Evolutionary conservation across 345 rosid species (phyloP).

Genomic region (Luvunga scandens): DNA sequence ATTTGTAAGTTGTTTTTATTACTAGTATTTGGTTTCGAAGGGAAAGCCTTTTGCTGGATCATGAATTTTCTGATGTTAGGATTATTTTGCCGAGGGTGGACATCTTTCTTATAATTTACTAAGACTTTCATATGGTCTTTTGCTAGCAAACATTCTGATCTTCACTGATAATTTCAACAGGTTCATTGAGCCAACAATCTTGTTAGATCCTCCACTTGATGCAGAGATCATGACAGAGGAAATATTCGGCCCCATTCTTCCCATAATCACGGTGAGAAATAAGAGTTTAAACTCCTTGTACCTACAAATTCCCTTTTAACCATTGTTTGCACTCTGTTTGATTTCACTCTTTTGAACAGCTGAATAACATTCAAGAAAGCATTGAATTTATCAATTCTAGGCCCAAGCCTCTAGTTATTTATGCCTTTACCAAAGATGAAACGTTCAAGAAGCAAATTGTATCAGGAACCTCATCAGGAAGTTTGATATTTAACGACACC

Average conservation of each 20-base stretch:
- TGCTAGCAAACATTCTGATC: neutral
- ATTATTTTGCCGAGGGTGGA: no score
- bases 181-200: conserved; percentile 62
- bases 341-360: conserved; percentile 28
- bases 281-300: neutral
- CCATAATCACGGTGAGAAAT: conserved; percentile 51
- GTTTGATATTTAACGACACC: conserved; percentile 68
- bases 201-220: conserved; percentile 64
- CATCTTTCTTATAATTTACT: neutral
- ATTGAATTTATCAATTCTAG: conserved; percentile 49
- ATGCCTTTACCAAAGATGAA: conserved; percentile 62
- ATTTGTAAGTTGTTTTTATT: conserved; percentile 35
- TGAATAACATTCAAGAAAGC: conserved; percentile 55
- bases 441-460: conserved; percentile 54
- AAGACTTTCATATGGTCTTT: neutral
- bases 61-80: neutral
- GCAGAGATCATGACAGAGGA: conserved; percentile 60
- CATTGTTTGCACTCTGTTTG: neutral
- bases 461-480: conserved; percentile 70
- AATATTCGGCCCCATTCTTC: conserved; percentile 71
- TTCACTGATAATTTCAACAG: conserved; percentile 23
- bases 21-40: neutral
- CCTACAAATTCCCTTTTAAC: neutral
- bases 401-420: conserved; percentile 56
- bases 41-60: neutral